These are phyloP conservation scores for Colletotrichum cuscutae DNA, from an alignment of 2,329 filamentous ascomycete genomes.

Conservation along the genomic window DNA sequence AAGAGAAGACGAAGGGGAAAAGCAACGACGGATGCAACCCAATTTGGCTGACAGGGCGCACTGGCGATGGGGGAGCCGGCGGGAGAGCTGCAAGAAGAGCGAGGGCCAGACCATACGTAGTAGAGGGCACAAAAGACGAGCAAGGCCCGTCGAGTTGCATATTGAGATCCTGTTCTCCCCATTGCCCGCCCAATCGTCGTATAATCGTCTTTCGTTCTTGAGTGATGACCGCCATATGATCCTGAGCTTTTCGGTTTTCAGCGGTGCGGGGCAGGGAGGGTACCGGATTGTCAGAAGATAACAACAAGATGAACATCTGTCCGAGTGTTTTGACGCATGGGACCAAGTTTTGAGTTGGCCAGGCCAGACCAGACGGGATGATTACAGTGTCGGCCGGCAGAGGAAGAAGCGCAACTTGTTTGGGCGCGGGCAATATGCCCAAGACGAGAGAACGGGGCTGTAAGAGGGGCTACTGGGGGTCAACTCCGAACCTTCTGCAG, in stretches of 20 bases:
- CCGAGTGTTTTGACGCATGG: background rate
- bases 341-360: background rate
- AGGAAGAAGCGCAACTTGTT: background rate
- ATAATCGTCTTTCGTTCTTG: background rate
- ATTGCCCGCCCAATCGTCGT: background rate
- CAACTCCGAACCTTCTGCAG: background rate
- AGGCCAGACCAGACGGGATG: background rate
- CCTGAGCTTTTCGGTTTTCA: background rate
- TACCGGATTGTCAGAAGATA: constrained; percentile 2
- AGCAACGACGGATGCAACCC: background rate
- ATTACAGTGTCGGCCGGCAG: background rate
- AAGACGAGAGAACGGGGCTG: background rate
- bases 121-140: background rate
- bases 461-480: background rate
- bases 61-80: constrained; percentile 3
- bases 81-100: constrained; percentile 15
- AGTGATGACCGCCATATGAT: background rate
- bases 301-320: background rate
- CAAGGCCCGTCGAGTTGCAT: background rate
- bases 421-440: background rate
- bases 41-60: background rate
- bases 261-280: constrained; percentile 4
- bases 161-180: background rate
- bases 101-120: background rate
- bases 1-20: background rate